phyloP scores from a whole-genome alignment of 2,329 filamentous ascomycete species.

The Colletotrichum liaoningense region DNA sequence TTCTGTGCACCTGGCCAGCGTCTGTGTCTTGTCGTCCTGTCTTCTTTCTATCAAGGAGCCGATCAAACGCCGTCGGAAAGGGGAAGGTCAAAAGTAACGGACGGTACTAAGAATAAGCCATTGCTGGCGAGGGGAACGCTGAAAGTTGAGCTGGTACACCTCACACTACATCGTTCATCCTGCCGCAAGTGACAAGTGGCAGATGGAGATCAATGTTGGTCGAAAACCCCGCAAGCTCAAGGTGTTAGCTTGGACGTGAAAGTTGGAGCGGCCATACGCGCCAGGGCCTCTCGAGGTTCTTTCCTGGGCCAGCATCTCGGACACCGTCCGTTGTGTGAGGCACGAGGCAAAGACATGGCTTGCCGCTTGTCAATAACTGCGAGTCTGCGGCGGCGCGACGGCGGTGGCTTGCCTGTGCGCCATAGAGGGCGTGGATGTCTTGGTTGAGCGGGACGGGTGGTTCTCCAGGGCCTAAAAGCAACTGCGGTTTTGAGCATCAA shows the following conservation, averaged over 20 bases:
- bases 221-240: conserved; percentile 22
- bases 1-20: background rate
- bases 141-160: conserved; percentile 1
- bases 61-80: conserved; percentile 31
- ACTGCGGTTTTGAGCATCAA: background rate
- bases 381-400: background rate
- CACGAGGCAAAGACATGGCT: conserved; percentile 3
- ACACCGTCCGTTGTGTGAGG: conserved; percentile 24
- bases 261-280: background rate
- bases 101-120: conserved; percentile 35
- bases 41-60: conserved; percentile 29
- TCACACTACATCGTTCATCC: conserved; percentile 28
- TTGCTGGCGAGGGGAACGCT: conserved; percentile 26
- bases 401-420: conserved; percentile 7
- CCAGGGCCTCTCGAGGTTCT: conserved; percentile 10
- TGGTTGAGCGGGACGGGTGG: background rate
- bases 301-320: conserved; percentile 16
- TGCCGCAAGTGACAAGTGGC: conserved; percentile 27
- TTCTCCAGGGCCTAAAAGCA: background rate
- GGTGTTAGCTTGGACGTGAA: background rate
- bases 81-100: conserved; percentile 13
- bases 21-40: conserved; percentile 23
- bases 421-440: background rate
- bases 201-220: conserved; percentile 20
- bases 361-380: conserved; percentile 1